These are phyloP conservation scores for Aspergillus intermedius DNA, from an alignment of 2,329 filamentous ascomycete species.

Conservation along the genomic window DNA sequence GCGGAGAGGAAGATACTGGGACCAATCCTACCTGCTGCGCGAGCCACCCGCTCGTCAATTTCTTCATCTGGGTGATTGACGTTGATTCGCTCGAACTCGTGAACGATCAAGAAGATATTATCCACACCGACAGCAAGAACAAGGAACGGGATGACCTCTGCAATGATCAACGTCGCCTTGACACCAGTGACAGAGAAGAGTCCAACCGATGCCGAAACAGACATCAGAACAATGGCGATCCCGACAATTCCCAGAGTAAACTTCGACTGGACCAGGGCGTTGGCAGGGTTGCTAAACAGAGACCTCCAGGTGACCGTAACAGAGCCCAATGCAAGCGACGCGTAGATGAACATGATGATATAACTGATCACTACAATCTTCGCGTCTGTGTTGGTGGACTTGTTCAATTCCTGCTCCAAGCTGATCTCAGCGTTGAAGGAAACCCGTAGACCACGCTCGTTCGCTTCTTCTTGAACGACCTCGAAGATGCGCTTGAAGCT, in stretches of 20 bases:
- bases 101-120: slow-evolving; percentile 97
- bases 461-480: slow-evolving; percentile 73
- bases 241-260: slow-evolving; percentile 92
- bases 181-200: slow-evolving; percentile 87
- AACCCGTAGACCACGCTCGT: slow-evolving; percentile 68
- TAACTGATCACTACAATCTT: slow-evolving; percentile 97
- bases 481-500: slow-evolving; percentile 68
- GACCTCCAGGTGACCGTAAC: slow-evolving; percentile 72
- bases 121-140: slow-evolving; percentile 95
- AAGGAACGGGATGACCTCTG: slow-evolving; percentile 96
- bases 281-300: slow-evolving; percentile 72
- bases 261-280: slow-evolving; percentile 88
- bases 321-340: slow-evolving; percentile 84
- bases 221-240: slow-evolving; percentile 95
- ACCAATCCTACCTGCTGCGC: slow-evolving; percentile 90
- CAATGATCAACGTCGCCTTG: slow-evolving; percentile 94
- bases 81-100: slow-evolving; percentile 95
- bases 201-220: slow-evolving; percentile 88
- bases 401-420: slow-evolving; percentile 91
- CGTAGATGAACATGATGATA: slow-evolving; percentile 97
- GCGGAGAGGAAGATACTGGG: slow-evolving; percentile 94
- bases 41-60: slow-evolving; percentile 77
- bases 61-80: slow-evolving; percentile 81
- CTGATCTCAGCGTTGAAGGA: slow-evolving; percentile 96
- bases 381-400: slow-evolving; percentile 95